Evolutionary conservation across 257 asterid species (phyloP).

Genomic region (Galeopsis tetrahit): DNA sequence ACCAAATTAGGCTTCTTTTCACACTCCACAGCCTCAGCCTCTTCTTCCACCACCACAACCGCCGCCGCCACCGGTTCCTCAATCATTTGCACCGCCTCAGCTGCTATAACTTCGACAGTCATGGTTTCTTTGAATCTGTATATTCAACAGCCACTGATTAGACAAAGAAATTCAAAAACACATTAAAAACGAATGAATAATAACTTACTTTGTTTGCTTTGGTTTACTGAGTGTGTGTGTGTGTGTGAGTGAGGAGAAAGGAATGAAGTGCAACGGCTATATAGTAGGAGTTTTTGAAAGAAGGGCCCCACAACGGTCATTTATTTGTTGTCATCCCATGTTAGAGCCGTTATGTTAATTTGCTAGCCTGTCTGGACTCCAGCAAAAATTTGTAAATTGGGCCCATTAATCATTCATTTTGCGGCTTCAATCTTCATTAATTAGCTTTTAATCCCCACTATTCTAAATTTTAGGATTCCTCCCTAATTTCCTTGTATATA

Average conservation of each 20-base stretch:
- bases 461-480: too few species aligned
- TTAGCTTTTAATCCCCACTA: too few species aligned
- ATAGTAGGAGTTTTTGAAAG: conserved; percentile 32
- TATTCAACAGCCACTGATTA: neutral
- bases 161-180: neutral
- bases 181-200: neutral
- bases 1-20: conserved; percentile 45
- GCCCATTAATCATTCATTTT: conserved; percentile 41
- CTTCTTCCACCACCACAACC: conserved; percentile 28
- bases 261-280: conserved; percentile 42
- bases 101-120: conserved; percentile 64
- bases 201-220: conserved; percentile 27
- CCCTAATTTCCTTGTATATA: too few species aligned
- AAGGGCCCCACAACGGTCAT: conserved; percentile 74
- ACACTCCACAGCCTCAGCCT: conserved; percentile 36
- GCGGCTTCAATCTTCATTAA: conserved; percentile 19
- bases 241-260: conserved; percentile 26
- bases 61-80: conserved; percentile 41
- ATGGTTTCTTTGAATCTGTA: conserved; percentile 34
- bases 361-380: conserved; percentile 61
- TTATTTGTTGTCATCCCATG: conserved; percentile 55
- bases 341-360: conserved; percentile 69
- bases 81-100: conserved; percentile 46
- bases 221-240: too few species aligned
- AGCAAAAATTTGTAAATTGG: conserved; percentile 46